A percentile compares a stretch with the other conserved stretches of the same genome.
These are phyloP conservation scores for Phytophthora sp. DNA, from an alignment of 352 stramenopile species.

Conservation along the genomic window DNA sequence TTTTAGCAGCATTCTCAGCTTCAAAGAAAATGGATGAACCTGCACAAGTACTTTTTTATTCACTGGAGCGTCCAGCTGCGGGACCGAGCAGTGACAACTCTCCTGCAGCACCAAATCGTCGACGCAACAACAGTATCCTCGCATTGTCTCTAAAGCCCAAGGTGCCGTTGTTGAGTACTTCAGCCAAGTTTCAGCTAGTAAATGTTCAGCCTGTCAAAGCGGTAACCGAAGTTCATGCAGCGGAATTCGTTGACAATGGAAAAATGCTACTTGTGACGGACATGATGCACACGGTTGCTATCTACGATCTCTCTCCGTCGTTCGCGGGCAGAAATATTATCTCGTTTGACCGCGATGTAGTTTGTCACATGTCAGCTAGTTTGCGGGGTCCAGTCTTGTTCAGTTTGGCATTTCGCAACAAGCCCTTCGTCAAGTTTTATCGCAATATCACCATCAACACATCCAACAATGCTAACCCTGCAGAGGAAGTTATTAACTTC, in stretches of 20 bases:
- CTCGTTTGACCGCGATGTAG: slow-evolving; percentile 13
- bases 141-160: slow-evolving; percentile 24
- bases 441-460: background rate
- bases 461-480: background rate
- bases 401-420: slow-evolving; percentile 33
- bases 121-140: slow-evolving; percentile 11
- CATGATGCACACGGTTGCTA: slow-evolving; percentile 31
- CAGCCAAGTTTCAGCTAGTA: slow-evolving; percentile 30
- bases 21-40: background rate
- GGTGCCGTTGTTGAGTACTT: slow-evolving; percentile 12
- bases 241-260: slow-evolving; percentile 32
- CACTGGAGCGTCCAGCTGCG: slow-evolving; percentile 8
- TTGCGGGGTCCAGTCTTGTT: slow-evolving; percentile 10
- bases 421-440: slow-evolving; percentile 33
- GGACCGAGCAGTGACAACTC: background rate
- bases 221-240: slow-evolving; percentile 21
- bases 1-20: slow-evolving; percentile 11
- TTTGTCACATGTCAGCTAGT: slow-evolving; percentile 30
- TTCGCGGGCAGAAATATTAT: slow-evolving; percentile 10
- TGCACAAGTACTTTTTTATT: slow-evolving; percentile 34
- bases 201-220: slow-evolving; percentile 20
- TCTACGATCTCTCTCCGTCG: slow-evolving; percentile 13
- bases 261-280: slow-evolving; percentile 37
- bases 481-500: slow-evolving; percentile 32
- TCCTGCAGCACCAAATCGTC: slow-evolving; percentile 8